These are phyloP conservation scores for Gynochthodes officinalis DNA, from an alignment of 257 asterid species.

Conservation along the genomic window DNA sequence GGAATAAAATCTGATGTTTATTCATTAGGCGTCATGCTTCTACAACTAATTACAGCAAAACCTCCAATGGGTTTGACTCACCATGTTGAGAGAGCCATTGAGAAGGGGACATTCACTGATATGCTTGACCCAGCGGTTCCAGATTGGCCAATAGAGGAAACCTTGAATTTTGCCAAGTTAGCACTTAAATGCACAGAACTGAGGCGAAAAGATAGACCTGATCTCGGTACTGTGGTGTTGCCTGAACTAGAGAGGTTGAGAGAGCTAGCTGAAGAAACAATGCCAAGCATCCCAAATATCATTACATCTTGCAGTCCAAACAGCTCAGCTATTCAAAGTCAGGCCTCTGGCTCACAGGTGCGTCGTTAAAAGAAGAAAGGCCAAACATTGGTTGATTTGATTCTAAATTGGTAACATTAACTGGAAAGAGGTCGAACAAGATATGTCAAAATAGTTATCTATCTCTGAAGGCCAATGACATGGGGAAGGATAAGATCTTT, in stretches of 20 bases:
- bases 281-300: conserved; percentile 35
- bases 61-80: conserved; percentile 92
- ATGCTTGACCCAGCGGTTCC: conserved; percentile 73
- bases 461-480: not conserved
- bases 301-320: conserved; percentile 18
- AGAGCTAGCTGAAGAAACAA: conserved; percentile 58
- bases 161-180: conserved; percentile 58
- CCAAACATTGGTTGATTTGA: not conserved
- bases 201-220: conserved; percentile 84
- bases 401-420: not conserved
- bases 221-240: conserved; percentile 51
- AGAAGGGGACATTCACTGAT: conserved; percentile 64
- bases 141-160: conserved; percentile 84
- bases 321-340: conserved; percentile 18
- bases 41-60: conserved; percentile 72
- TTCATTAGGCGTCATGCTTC: conserved; percentile 84
- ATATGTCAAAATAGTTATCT: not conserved
- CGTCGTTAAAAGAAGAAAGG: conserved; percentile 17
- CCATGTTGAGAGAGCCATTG: conserved; percentile 74
- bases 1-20: conserved; percentile 80
- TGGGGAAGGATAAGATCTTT: not conserved
- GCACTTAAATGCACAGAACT: conserved; percentile 75
- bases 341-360: conserved; percentile 36
- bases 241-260: conserved; percentile 74
- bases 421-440: not conserved